Percentiles rank a stretch among this genome's conserved stretches.
These are phyloP conservation scores for Monosporozyma unispora DNA, from an alignment of 805 yeast genomes.

Conservation along the genomic window DNA sequence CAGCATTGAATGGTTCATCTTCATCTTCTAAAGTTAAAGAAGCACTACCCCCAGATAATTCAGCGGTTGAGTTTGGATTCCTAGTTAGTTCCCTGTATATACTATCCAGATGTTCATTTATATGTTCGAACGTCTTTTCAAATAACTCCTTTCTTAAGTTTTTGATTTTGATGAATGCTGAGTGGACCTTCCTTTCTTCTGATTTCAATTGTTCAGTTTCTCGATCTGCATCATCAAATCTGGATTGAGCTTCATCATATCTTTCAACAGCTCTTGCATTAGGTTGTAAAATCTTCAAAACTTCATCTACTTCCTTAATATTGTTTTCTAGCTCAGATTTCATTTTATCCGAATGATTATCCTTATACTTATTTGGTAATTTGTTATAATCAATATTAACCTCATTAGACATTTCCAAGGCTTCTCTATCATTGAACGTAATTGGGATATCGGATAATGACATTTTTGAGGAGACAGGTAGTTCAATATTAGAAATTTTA, in stretches of 20 bases:
- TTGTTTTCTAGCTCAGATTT: constrained; percentile 32
- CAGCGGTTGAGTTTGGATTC: constrained; percentile 39
- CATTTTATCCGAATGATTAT: constrained; percentile 24
- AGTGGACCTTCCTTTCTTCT: constrained; percentile 45
- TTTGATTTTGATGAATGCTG: constrained; percentile 52
- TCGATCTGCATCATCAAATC: constrained; percentile 49
- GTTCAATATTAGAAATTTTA: constrained; percentile 56
- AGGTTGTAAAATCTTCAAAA: constrained; percentile 48
- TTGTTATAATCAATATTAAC: constrained; percentile 48
- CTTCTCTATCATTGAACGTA: constrained; percentile 38
- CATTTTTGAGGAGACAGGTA: constrained; percentile 53
- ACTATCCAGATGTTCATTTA: constrained; percentile 59
- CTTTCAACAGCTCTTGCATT: constrained; percentile 74
- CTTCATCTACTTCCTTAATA: constrained; percentile 31
- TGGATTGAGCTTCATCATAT: constrained; percentile 55
- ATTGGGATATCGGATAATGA: constrained; percentile 53
- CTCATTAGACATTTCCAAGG: constrained; percentile 35
- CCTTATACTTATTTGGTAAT: constrained; percentile 37
- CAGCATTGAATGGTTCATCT: constrained; percentile 79
- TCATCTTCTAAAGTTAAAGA: constrained; percentile 78
- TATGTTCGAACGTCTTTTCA: constrained; percentile 66
- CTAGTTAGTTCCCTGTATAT: constrained; percentile 83
- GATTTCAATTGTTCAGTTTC: constrained; percentile 57
- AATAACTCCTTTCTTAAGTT: constrained; percentile 52
- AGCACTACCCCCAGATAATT: constrained; percentile 90